Evolutionary conservation across 371 early-diverging fungal genomes (phyloP), one percentile per base, ranked within the genome.

Genomic region (Lichtheimia ornata): DNA sequence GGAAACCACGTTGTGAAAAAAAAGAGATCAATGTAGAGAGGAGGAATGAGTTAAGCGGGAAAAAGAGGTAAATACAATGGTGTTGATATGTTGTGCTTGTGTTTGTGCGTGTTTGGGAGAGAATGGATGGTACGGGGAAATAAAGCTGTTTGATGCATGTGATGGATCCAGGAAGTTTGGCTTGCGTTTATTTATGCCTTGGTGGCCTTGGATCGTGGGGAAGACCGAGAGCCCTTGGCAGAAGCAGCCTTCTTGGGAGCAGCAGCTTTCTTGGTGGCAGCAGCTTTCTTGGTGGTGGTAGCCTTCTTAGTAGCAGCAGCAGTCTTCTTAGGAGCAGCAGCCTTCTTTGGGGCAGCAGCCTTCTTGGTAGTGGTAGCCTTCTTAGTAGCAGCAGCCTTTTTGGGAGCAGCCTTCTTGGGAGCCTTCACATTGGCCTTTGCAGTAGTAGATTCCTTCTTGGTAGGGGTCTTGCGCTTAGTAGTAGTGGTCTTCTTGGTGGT

Each of bases 341-440:
- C 66, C 59, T 65, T 72, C 58, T 62, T 67, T 65, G 56, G 74
- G 2, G 22, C 56, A 28, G 81, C 66, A 53, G 66, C 71, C 71
- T 76, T 74, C 71, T 76, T 67, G 62, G 74, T 50, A 50, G 79
- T 49, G 63, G 74, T 71, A 71, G 79, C 73, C 67, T 70, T 67
- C 61, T 70, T 70, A 27, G 52, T 15, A 3, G 57, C 45, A 25
- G 57, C 43, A 44, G 57, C n/a, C 57, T 18, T 24, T 15, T 56
- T 56, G 17, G 66, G 58, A 57, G 72, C 70, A 70, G 63, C 63
- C 62, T 61, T 65, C 59, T 70, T 71, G 25, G 69, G 61, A 44
- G 52, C 52, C 15, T 42, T 14, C 47, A 43, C 43, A 42, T 45
- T 45, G 52, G 52, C 27, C 47, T 47, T 35, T n/a, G 47, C 47